Evolutionary conservation across 1,284 basidiomycete genomes (phyloP).

Genomic region (Ganoderma boninense): DNA sequence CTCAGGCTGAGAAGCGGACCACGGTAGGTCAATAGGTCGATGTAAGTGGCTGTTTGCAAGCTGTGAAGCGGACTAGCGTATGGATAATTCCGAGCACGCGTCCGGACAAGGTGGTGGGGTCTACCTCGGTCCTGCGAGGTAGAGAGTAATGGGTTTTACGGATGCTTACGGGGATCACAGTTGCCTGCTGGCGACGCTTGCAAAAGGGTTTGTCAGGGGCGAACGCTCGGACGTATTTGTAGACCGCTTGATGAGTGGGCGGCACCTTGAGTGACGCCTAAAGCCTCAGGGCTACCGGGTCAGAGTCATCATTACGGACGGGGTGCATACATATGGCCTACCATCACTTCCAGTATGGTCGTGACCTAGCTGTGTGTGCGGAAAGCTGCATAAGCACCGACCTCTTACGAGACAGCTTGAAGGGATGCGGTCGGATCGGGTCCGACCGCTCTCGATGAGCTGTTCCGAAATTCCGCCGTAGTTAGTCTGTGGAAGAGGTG

Average conservation of each 20-base stretch:
- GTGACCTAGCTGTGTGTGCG: neutral
- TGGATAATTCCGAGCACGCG: neutral
- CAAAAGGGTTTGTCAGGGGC: neutral
- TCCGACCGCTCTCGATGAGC: neutral
- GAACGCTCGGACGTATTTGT: neutral
- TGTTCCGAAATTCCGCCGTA: neutral
- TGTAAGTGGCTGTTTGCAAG: neutral
- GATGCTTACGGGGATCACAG: neutral
- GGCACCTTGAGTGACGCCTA: neutral
- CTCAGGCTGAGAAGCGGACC: too few relatives aligned
- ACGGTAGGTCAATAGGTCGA: neutral
- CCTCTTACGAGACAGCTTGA: neutral
- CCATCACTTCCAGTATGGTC: neutral
- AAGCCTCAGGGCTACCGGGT: neutral
- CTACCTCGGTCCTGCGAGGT: neutral
- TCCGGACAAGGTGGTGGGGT: neutral
- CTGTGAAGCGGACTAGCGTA: neutral
- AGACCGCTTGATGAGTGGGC: neutral
- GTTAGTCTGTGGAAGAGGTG: neutral
- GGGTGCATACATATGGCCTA: neutral
- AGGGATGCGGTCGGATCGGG: neutral
- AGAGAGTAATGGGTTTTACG: neutral
- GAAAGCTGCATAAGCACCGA: neutral
- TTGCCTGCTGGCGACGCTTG: neutral
- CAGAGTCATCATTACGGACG: neutral